phyloP scores from a whole-genome alignment of 352 stramenopile species.

The Globisporangium apiculatum region DNA sequence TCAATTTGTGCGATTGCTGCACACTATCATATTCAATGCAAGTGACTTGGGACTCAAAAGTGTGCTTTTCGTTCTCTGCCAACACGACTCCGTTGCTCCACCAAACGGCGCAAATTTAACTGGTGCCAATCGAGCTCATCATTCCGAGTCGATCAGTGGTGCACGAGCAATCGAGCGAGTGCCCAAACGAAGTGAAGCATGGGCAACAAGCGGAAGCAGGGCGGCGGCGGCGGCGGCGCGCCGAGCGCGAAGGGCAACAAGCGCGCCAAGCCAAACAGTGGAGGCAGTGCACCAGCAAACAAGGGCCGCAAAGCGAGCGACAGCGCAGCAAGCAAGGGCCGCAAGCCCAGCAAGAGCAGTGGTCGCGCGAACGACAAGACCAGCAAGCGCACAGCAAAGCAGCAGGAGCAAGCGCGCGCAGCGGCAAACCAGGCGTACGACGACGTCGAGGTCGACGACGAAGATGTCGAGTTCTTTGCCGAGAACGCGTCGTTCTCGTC shows the following conservation, averaged over 20 bases:
- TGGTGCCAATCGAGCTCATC: background rate
- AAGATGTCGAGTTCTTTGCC: conserved; percentile 77
- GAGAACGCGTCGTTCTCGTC: conserved; percentile 59
- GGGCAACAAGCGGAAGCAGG: conserved; percentile 36
- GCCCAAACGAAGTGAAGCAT: background rate
- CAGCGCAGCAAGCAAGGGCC: conserved; percentile 5
- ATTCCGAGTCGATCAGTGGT: background rate
- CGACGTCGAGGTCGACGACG: conserved; percentile 60
- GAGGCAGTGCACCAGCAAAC: conserved; percentile 14
- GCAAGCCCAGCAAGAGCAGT: background rate
- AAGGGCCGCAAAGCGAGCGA: conserved; percentile 15
- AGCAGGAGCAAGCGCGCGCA: conserved; percentile 18
- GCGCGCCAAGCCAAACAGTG: conserved; percentile 13
- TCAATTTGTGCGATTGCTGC: too few species aligned
- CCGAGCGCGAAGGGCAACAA: conserved; percentile 34
- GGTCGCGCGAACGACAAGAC: background rate
- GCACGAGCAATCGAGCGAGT: background rate
- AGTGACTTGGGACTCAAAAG: background rate
- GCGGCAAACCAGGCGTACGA: conserved; percentile 26
- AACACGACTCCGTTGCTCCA: background rate
- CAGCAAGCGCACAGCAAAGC: conserved; percentile 9
- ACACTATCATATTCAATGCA: background rate
- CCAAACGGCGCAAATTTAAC: background rate
- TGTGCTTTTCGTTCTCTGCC: background rate
- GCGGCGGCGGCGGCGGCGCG: conserved; percentile 6